phyloP scores from a whole-genome alignment of 106 monocot species.

The Acorus gramineus region DNA sequence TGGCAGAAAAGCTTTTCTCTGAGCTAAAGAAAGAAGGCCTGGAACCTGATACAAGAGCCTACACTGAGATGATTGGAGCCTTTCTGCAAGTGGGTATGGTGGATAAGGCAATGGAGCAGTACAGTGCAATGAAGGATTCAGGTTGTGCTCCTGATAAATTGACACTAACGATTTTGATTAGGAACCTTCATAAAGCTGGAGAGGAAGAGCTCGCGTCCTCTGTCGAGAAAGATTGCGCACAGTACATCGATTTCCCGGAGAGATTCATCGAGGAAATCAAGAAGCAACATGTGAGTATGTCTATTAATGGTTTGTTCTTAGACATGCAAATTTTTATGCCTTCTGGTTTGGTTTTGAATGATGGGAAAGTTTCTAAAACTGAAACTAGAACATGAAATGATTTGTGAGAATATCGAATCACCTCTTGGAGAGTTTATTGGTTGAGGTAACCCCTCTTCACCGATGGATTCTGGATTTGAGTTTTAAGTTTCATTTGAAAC shows the following conservation, averaged over 20 bases:
- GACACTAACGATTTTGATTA: constrained; percentile 66
- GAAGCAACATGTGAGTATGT: constrained; percentile 49
- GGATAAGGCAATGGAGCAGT: constrained; percentile 62
- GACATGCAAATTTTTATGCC: neutral
- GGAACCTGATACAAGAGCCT: constrained; percentile 51
- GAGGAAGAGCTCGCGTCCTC: constrained; percentile 32
- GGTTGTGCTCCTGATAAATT: constrained; percentile 49
- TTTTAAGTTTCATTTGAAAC: too few relatives aligned
- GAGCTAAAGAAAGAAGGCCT: constrained; percentile 36
- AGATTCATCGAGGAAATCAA: constrained; percentile 51
- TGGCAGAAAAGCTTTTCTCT: constrained; percentile 50
- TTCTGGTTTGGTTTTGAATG: neutral
- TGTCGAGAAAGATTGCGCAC: constrained; percentile 47
- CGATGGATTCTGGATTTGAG: too few relatives aligned
- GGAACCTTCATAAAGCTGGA: constrained; percentile 60
- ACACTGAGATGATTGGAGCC: constrained; percentile 73
- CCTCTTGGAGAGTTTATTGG: too few relatives aligned
- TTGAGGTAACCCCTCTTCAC: too few relatives aligned
- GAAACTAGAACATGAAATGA: too few relatives aligned
- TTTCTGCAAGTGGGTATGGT: constrained; percentile 42
- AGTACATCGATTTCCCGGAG: constrained; percentile 37
- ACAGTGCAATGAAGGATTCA: constrained; percentile 57
- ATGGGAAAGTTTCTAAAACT: too few relatives aligned
- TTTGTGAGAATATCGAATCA: too few relatives aligned
- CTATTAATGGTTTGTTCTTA: neutral